Conservation (phyloP, 2,329 filamentous ascomycete genomes). For the Zelopaecilomyces penicillatus region DNA sequence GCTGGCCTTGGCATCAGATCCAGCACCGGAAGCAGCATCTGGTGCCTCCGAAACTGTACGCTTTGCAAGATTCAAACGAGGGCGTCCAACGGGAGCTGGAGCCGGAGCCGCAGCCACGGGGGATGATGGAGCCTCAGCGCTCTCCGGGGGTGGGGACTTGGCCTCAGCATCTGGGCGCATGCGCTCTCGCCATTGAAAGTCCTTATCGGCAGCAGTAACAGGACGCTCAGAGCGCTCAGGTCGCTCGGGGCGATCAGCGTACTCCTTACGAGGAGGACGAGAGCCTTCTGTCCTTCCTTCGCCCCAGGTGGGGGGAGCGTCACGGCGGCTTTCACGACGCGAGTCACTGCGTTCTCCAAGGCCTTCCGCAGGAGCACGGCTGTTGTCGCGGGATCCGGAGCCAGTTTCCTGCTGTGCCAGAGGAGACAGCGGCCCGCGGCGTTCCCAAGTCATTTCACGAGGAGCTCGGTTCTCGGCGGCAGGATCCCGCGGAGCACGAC, state of each 20-base stretch:
- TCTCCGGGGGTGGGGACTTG: slow-evolving; percentile 62
- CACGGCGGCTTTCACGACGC: slow-evolving; percentile 52
- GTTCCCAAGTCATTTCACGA: slow-evolving; percentile 83
- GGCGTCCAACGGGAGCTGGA: slow-evolving; percentile 52
- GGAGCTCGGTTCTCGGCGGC: slow-evolving; percentile 49
- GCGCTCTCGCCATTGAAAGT: slow-evolving; percentile 84
- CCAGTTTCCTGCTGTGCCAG: slow-evolving; percentile 43
- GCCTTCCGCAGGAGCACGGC: slow-evolving; percentile 38
- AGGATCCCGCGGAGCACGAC: slow-evolving; percentile 60
- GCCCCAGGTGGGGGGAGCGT: slow-evolving; percentile 70
- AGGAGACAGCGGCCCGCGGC: slow-evolving; percentile 83
- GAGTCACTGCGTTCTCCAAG: slow-evolving; percentile 53
- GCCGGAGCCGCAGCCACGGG: slow-evolving; percentile 51
- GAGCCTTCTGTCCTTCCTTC: slow-evolving; percentile 68
- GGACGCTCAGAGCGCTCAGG: slow-evolving; percentile 45
- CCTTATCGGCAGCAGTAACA: slow-evolving; percentile 82
- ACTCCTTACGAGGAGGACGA: slow-evolving; percentile 68
- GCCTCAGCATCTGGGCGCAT: slow-evolving; percentile 74
- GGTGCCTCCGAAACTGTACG: slow-evolving; percentile 74
- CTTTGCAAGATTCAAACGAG: slow-evolving; percentile 82
- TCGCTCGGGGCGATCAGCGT: slow-evolving; percentile 67
- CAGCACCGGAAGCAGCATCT: slow-evolving; percentile 41
- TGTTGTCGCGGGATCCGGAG: slow-evolving; percentile 44
- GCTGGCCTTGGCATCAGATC: slow-evolving; percentile 70
- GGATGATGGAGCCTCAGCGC: slow-evolving; percentile 61